A percentile compares a stretch with the other conserved stretches of the same genome.
phyloP scores from a whole-genome alignment of 768 basidiomycete species.

The Sarcodon sp. region DNA sequence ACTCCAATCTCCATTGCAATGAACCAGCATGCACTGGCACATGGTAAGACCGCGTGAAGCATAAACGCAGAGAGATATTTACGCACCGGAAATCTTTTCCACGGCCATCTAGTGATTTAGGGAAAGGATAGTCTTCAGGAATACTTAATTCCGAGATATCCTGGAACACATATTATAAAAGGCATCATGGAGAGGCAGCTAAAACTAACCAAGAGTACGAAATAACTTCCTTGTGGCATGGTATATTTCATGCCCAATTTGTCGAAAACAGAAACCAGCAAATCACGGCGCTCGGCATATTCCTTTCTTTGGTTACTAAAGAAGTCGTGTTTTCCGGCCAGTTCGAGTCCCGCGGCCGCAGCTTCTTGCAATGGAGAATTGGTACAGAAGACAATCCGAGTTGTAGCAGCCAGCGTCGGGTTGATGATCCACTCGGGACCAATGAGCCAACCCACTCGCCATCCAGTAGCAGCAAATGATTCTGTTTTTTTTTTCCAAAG shows the following conservation, averaged over 20 bases:
- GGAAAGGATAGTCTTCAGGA: constrained; percentile 80
- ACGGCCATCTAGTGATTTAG: constrained; percentile 57
- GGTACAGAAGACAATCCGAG: constrained; percentile 90
- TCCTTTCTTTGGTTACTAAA: constrained; percentile 66
- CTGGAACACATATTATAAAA: constrained; percentile 19
- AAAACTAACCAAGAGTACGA: constrained; percentile 64
- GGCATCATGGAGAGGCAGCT: not conserved
- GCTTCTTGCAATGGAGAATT: constrained; percentile 96
- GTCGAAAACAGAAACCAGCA: constrained; percentile 77
- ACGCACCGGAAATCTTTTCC: constrained; percentile 79
- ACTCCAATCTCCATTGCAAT: constrained; percentile 85
- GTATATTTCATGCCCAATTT: constrained; percentile 75
- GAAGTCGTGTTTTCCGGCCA: constrained; percentile 58
- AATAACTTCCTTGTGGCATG: constrained; percentile 84
- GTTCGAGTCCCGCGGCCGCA: constrained; percentile 78
- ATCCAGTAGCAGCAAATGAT: constrained; percentile 93
- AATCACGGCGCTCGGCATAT: constrained; percentile 66
- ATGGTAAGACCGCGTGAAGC: not conserved
- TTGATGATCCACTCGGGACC: constrained; percentile 72
- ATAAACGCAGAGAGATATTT: not conserved
- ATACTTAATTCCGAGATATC: constrained; percentile 70
- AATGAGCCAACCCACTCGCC: constrained; percentile 96
- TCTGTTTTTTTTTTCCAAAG: constrained; percentile 30
- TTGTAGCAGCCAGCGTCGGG: constrained; percentile 82
- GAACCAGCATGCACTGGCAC: constrained; percentile 81